Evolutionary conservation across 768 basidiomycete species (phyloP).

Genomic region (Cystofilobasidium bisporidii): DNA sequence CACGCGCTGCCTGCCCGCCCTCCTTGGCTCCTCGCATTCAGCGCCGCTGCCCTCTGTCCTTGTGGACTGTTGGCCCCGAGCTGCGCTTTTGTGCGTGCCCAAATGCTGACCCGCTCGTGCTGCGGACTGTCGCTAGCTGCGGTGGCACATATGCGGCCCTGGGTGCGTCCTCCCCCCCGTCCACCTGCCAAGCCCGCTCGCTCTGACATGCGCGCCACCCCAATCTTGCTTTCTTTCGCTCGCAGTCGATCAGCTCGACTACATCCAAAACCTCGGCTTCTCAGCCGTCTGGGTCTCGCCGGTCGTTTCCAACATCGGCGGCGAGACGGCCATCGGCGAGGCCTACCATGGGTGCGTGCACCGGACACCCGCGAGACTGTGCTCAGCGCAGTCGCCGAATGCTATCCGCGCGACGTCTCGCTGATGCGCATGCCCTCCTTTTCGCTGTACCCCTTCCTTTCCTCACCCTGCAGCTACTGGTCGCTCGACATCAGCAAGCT

Average conservation of each 20-base stretch:
- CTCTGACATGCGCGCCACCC: neutral
- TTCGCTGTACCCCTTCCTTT: neutral
- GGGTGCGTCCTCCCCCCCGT: neutral
- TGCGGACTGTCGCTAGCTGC: conserved; percentile 6
- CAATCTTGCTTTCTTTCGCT: conserved; percentile 6
- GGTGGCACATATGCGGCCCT: conserved; percentile 22
- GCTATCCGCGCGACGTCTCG: neutral
- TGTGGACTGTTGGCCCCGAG: too few relatives aligned
- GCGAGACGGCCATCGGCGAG: conserved; percentile 35
- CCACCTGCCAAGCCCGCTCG: too few relatives aligned
- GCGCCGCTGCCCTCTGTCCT: too few relatives aligned
- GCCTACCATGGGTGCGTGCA: conserved; percentile 37
- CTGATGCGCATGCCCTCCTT: neutral
- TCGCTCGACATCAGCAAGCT: conserved; percentile 34
- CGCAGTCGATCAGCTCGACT: conserved; percentile 35
- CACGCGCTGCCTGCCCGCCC: too few relatives aligned
- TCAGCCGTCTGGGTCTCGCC: conserved; percentile 40
- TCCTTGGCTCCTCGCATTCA: too few relatives aligned
- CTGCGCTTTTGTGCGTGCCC: too few relatives aligned
- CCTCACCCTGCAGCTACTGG: conserved; percentile 31
- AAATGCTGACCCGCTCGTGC: neutral
- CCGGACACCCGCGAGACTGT: conserved; percentile 1
- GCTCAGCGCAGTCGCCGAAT: too few relatives aligned
- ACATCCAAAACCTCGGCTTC: conserved; percentile 41
- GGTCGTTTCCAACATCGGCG: conserved; percentile 36